Conservation (phyloP, 306 rosid species). For the Gynostemma pentaphyllum region DNA sequence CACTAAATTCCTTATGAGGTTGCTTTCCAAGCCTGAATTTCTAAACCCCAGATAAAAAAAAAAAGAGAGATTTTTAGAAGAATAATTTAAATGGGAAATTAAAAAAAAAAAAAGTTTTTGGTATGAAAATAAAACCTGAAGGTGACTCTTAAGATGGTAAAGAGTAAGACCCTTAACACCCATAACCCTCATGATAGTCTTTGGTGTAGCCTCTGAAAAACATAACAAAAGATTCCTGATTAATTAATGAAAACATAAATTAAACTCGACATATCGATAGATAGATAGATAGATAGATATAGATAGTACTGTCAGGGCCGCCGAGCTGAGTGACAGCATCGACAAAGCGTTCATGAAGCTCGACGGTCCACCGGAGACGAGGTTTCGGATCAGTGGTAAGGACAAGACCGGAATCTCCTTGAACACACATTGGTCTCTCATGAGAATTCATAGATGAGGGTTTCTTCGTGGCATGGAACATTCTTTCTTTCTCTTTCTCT, state of each 20-base stretch:
- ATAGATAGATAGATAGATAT: neutral
- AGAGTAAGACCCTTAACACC: conserved; percentile 99
- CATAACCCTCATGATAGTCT: conserved; percentile 99
- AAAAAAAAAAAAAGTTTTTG: neutral
- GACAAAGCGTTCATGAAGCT: conserved; percentile 96
- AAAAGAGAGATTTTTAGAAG: neutral
- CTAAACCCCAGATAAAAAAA: conserved; percentile 11
- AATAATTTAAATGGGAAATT: neutral
- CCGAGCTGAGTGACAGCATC: conserved; percentile 98
- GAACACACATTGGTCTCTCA: conserved; percentile 93
- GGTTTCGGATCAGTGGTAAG: conserved; percentile 99
- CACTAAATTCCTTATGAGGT: conserved; percentile 98
- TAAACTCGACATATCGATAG: neutral
- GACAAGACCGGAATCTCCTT: conserved; percentile 96
- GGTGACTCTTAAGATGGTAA: conserved; percentile 99
- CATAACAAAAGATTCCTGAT: neutral
- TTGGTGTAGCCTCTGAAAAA: conserved; percentile 86
- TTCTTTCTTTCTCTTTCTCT: conserved; percentile 41
- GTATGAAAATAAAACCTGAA: conserved; percentile 52
- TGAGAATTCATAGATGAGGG: conserved; percentile 92
- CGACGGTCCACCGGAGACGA: conserved; percentile 99
- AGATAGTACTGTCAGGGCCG: conserved; percentile 75
- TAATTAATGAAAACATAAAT: neutral
- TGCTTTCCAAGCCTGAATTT: conserved; percentile 98
- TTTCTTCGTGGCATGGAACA: conserved; percentile 92